Evolutionary conservation across 495 filamentous ascomycete species (phyloP).

Genomic region (Geopyxis carbonaria): DNA sequence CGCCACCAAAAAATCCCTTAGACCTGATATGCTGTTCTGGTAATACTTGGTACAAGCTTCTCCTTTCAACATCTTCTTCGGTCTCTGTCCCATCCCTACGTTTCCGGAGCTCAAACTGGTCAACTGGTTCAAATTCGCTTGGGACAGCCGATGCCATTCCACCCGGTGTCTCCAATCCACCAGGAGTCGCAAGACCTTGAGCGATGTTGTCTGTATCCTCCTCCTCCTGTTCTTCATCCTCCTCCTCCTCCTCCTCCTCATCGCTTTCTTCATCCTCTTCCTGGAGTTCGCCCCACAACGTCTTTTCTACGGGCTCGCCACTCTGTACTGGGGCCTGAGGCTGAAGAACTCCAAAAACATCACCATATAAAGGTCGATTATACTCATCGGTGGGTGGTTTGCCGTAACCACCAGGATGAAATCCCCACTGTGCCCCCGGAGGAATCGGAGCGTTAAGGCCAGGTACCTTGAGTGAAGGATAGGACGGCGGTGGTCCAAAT

Average conservation of each 20-base stretch:
- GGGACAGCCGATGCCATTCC: conserved; percentile 65
- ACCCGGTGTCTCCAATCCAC: conserved; percentile 63
- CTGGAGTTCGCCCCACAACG: conserved; percentile 87
- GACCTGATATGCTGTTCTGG: conserved; percentile 68
- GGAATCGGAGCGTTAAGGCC: conserved; percentile 91
- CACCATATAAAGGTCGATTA: conserved; percentile 76
- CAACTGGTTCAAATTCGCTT: conserved; percentile 52
- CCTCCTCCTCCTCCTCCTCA: conserved; percentile 52
- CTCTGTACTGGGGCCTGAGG: conserved; percentile 33
- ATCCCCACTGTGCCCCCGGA: conserved; percentile 87
- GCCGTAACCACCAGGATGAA: conserved; percentile 86
- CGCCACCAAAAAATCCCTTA: conserved; percentile 90
- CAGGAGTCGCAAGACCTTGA: conserved; percentile 53
- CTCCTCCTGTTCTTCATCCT: conserved; percentile 56
- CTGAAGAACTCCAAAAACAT: conserved; percentile 76
- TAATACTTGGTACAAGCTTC: conserved; percentile 72
- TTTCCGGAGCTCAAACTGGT: conserved; percentile 84
- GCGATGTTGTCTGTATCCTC: conserved; percentile 50
- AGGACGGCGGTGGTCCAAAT: conserved; percentile 80
- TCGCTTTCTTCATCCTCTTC: conserved; percentile 65
- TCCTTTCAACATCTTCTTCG: conserved; percentile 55
- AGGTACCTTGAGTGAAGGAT: conserved; percentile 80
- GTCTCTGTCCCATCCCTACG: conserved; percentile 72
- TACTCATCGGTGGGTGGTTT: conserved; percentile 90
- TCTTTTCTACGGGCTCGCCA: conserved; percentile 72